A percentile compares a stretch with the other conserved stretches of the same genome.
Evolutionary conservation across 495 filamentous ascomycete genomes (phyloP).

Genomic region (Trypethelium eluteriae): DNA sequence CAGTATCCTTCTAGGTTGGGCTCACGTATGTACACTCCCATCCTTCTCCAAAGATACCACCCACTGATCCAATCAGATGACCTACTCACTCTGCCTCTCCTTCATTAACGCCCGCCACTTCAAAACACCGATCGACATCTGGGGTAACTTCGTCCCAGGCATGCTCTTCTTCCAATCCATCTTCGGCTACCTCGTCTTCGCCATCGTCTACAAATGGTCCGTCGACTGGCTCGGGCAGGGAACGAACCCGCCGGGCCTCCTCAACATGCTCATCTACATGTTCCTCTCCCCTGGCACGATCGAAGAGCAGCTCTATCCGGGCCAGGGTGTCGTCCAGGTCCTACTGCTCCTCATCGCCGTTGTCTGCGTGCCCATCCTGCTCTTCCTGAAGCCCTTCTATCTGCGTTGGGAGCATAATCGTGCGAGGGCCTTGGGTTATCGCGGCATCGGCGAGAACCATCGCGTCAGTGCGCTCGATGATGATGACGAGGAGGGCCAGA

Average conservation of each 20-base stretch:
- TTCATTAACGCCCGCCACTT: conserved; percentile 91
- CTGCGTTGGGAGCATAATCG: conserved; percentile 87
- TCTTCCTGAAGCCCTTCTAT: conserved; percentile 93
- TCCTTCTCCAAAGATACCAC: conserved; percentile 6
- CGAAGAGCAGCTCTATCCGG: conserved; percentile 64
- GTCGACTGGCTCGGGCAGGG: conserved; percentile 70
- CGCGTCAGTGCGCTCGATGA: conserved; percentile 79
- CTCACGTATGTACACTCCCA: conserved; percentile 52
- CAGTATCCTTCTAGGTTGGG: conserved; percentile 91
- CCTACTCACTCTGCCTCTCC: conserved; percentile 87
- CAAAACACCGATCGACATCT: conserved; percentile 87
- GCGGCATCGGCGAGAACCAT: conserved; percentile 79
- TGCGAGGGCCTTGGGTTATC: conserved; percentile 79
- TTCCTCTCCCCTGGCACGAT: conserved; percentile 80
- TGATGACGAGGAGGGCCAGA: conserved; percentile 57
- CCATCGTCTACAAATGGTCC: conserved; percentile 94
- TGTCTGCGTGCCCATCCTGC: conserved; percentile 75
- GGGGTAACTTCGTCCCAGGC: conserved; percentile 92
- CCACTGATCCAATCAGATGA: conserved; percentile 56
- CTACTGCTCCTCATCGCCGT: conserved; percentile 76
- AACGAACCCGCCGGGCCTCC: conserved; percentile 67
- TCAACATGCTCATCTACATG: conserved; percentile 99
- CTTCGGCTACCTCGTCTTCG: conserved; percentile 91
- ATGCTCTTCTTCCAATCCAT: conserved; percentile 99
- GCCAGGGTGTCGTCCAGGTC: conserved; percentile 68